Percentiles rank a stretch among this genome's conserved stretches.
Conservation (phyloP, 768 basidiomycete species). For the Tylopilus vinaceipallidus region DNA sequence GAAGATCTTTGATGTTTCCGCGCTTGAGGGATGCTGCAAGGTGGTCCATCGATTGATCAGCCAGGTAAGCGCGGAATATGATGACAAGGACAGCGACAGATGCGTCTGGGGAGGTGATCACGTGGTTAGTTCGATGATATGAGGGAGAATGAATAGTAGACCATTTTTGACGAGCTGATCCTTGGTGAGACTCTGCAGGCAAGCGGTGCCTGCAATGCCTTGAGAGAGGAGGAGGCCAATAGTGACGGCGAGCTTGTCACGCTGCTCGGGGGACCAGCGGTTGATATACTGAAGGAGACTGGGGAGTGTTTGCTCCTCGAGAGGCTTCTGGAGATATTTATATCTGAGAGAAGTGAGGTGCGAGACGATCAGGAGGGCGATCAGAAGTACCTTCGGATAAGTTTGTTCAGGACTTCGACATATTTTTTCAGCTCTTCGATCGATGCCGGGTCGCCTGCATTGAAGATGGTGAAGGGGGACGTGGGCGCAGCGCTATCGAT, state of each 20-base stretch:
- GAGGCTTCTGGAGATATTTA: slow-evolving; percentile 97
- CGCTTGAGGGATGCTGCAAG: slow-evolving; percentile 79
- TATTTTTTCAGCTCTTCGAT: slow-evolving; percentile 90
- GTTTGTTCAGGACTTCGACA: slow-evolving; percentile 91
- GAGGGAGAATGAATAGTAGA: slow-evolving; percentile 28
- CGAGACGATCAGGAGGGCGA: slow-evolving; percentile 1
- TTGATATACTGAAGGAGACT: slow-evolving; percentile 85
- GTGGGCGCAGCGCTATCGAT: slow-evolving; percentile 83
- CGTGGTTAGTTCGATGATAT: neutral
- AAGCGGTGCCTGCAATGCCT: slow-evolving; percentile 74
- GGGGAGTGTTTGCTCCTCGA: slow-evolving; percentile 83
- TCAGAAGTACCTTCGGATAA: slow-evolving; percentile 77
- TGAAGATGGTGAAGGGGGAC: slow-evolving; percentile 87
- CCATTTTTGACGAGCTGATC: slow-evolving; percentile 97
- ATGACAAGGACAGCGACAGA: slow-evolving; percentile 72
- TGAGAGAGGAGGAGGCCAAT: slow-evolving; percentile 82
- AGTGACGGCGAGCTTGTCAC: slow-evolving; percentile 81
- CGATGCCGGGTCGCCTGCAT: slow-evolving; percentile 74
- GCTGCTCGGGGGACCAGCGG: slow-evolving; percentile 74
- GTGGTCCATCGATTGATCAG: slow-evolving; percentile 87
- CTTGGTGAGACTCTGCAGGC: slow-evolving; percentile 80
- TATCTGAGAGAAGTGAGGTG: slow-evolving; percentile 53
- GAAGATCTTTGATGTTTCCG: slow-evolving; percentile 81
- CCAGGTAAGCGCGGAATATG: slow-evolving; percentile 79
- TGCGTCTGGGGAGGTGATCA: slow-evolving; percentile 51